A percentile compares a stretch with the other conserved stretches of the same genome.
Evolutionary conservation across 306 rosid species (phyloP).

Genomic region (Gastrolobium bilobum): DNA sequence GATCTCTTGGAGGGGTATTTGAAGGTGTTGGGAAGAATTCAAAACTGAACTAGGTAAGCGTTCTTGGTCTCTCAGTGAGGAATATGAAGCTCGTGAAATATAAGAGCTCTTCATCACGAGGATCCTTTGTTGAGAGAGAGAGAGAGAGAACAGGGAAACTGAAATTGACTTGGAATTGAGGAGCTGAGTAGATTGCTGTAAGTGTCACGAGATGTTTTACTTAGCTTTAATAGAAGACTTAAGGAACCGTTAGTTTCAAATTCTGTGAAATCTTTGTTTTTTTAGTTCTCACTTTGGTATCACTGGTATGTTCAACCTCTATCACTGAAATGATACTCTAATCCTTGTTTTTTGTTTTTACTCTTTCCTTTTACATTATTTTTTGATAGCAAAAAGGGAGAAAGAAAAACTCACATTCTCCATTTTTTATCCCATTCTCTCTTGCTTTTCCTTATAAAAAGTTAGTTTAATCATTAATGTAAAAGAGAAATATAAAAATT

Average conservation of each 20-base stretch:
- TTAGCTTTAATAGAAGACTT: constrained; percentile 57
- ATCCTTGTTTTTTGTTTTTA: too few species aligned
- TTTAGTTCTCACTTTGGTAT: neutral
- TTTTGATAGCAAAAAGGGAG: neutral
- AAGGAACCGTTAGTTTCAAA: constrained; percentile 58
- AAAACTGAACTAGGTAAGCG: constrained; percentile 51
- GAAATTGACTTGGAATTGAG: constrained; percentile 47
- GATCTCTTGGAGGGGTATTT: constrained; percentile 73
- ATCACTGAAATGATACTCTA: too few species aligned
- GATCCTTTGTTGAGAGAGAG: constrained; percentile 69
- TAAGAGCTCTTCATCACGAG: constrained; percentile 98
- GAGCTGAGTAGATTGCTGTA: constrained; percentile 56
- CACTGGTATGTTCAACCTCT: neutral
- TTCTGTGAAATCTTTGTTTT: constrained; percentile 47
- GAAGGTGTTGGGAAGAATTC: constrained; percentile 66
- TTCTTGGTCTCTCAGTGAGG: constrained; percentile 41
- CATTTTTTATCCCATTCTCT: neutral
- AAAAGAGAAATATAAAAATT: neutral
- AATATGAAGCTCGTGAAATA: constrained; percentile 88
- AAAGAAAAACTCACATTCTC: neutral
- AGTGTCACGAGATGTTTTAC: constrained; percentile 86
- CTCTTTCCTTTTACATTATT: too few species aligned
- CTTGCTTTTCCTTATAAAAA: neutral
- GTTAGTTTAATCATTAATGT: neutral
- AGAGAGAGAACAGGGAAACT: constrained; percentile 30